Base-by-base conservation (phyloP, 2,329 filamentous ascomycete species). In the Ambrosiella cleistominuta region DNA sequence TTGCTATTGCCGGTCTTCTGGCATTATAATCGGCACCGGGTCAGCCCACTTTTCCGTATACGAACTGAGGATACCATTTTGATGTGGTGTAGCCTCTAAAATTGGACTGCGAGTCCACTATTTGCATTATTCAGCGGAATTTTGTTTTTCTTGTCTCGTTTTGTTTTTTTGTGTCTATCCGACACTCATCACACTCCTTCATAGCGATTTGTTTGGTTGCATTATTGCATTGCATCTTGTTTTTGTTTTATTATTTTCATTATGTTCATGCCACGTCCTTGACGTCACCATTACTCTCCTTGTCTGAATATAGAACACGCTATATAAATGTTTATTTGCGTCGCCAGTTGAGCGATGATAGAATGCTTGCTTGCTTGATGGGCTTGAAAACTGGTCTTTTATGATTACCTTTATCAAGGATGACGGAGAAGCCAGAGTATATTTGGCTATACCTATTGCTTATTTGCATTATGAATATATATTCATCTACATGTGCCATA, bases 1-100 rank as follows among this genome's bases (percentile, higher is more conserved):
- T n/a, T 12, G 13, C 38, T 3, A 38, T 59, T n/a, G 42, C 44
- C 36, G 53, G 19, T 37, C 17, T 59, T 12, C 38, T 63, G 37
- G 66, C 65, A 9, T 64, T 64, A 8, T 62, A 66, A 1, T 8
- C 5, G 44, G 7, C n/a, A 17, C 8, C 4, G 44, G 2, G n/a
- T 47, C 8, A 11, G n/a, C 19, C 13, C n/a, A 8, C n/a, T 15
- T 47, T 13, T 47, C 19, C 4, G n/a, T 42, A 42, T 42, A n/a
- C 3, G n/a, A 42, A 42, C 4, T 11, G 40, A 12, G 40, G n/a
- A 12, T 42, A 42, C 11, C 11, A n/a, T 2, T 42, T 17, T 13
- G 44, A 64, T 17, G 66, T 60, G 56, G 45, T 62, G 1, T 53
- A 63, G 57, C 45, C 51, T 38, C 15, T 54, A 13, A 15, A 53